Percentiles rank a stretch among this genome's conserved stretches.
Evolutionary conservation across 2,329 filamentous ascomycete species (phyloP).

Genomic region (Pestalotiopsis sp.): DNA sequence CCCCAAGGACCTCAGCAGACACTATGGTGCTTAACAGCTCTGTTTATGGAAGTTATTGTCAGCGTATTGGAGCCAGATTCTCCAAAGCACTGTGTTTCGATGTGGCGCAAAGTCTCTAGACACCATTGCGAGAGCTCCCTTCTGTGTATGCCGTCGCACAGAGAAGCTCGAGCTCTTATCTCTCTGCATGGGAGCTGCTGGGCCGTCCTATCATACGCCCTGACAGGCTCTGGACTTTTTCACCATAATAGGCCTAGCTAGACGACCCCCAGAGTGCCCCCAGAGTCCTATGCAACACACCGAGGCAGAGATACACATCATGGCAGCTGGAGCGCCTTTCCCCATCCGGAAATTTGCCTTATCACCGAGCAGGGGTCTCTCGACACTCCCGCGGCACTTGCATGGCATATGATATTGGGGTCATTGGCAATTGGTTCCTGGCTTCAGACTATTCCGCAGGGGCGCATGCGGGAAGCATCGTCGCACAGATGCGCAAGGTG

Average conservation of each 20-base stretch:
- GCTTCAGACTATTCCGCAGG: neutral
- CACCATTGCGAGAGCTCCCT: neutral
- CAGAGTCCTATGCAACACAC: neutral
- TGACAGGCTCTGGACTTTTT: slow-evolving; percentile 6
- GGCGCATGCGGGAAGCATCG: neutral
- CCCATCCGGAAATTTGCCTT: neutral
- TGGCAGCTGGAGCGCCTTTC: neutral
- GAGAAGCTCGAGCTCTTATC: neutral
- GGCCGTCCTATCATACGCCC: neutral
- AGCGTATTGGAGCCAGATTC: too few species aligned
- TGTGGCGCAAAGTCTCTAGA: neutral
- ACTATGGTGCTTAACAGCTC: too few species aligned
- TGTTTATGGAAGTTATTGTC: too few species aligned
- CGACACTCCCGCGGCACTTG: neutral
- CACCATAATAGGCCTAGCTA: neutral
- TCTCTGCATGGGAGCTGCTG: neutral
- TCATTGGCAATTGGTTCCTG: neutral
- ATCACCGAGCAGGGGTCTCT: neutral
- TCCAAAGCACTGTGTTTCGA: too few species aligned
- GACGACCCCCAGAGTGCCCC: neutral
- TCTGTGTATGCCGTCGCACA: neutral
- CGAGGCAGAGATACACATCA: neutral
- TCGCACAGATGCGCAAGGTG: neutral
- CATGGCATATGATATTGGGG: neutral
- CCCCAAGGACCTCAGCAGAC: too few species aligned